These are phyloP conservation scores for Cokeromyces recurvatus DNA, from an alignment of 371 early-diverging fungal genomes.

Conservation along the genomic window DNA sequence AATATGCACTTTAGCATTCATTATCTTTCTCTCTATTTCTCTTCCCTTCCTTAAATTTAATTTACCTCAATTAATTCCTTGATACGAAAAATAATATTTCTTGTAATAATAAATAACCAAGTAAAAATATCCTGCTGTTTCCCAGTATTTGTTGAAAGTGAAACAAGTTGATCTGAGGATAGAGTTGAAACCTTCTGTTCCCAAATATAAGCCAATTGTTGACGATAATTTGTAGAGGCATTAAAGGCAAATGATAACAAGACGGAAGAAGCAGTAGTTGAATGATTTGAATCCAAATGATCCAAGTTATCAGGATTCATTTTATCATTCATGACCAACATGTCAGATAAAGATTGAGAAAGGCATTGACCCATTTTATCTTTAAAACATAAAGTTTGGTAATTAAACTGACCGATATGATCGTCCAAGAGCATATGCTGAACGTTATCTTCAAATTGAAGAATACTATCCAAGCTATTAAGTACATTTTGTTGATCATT, in stretches of 20 bases:
- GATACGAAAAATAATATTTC: conserved; percentile 52
- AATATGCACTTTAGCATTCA: too few species aligned
- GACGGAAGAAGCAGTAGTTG: conserved; percentile 27
- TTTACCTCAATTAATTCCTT: conserved; percentile 56
- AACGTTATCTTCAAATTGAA: conserved; percentile 47
- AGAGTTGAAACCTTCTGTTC: conserved; percentile 45
- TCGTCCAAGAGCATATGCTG: conserved; percentile 44
- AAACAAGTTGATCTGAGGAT: conserved; percentile 27
- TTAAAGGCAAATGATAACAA: conserved; percentile 55
- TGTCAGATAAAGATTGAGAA: conserved; percentile 28
- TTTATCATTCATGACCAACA: conserved; percentile 26
- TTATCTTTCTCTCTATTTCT: too few species aligned
- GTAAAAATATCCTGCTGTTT: conserved; percentile 28
- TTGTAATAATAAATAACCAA: conserved; percentile 38
- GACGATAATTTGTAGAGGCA: conserved; percentile 44
- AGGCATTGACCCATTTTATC: conserved; percentile 30
- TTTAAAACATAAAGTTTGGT: conserved; percentile 28
- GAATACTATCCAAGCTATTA: conserved; percentile 38
- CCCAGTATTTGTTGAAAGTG: conserved; percentile 12
- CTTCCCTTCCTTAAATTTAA: too few species aligned
- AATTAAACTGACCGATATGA: conserved; percentile 29
- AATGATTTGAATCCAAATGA: conserved; percentile 23
- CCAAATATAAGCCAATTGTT: conserved; percentile 43
- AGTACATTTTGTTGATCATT: conserved; percentile 32
- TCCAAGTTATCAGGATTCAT: conserved; percentile 23